Percentiles rank a stretch among this genome's conserved stretches.
Conservation (phyloP, 164 flowering plant species). For the Pachysandra terminalis region DNA sequence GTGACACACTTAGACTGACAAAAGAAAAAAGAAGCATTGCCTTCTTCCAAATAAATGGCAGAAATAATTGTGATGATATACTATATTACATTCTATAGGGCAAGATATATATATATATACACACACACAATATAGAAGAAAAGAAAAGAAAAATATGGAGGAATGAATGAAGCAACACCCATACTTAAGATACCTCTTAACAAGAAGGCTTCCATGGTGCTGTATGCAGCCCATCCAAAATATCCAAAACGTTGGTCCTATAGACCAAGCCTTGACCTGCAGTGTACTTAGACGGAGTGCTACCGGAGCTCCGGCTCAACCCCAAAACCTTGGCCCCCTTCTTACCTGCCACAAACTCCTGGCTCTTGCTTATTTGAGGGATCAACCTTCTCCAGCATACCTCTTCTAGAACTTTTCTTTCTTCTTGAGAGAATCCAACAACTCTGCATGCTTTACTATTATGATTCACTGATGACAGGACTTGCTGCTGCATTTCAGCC, state of each 20-base stretch:
- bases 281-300: conserved; percentile 38
- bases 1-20: no score
- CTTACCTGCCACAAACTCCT: conserved; percentile 33
- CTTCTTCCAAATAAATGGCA: no score
- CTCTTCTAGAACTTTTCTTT: conserved; percentile 38
- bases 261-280: conserved; percentile 10
- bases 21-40: no score
- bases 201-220: conserved; percentile 1
- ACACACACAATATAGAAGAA: no score
- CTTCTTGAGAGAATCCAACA: conserved; percentile 44
- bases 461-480: conserved; percentile 11
- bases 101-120: neutral
- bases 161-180: neutral
- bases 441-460: conserved; percentile 6
- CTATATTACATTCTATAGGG: no score
- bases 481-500: conserved; percentile 20
- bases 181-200: neutral
- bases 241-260: conserved; percentile 29
- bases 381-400: conserved; percentile 31
- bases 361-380: conserved; percentile 59
- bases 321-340: conserved; percentile 25
- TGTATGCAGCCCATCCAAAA: conserved; percentile 42
- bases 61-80: no score
- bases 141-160: no score
- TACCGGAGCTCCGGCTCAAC: conserved; percentile 56